These are phyloP conservation scores for Xylaria bambusicola DNA, from an alignment of 495 filamentous ascomycete species.

Conservation along the genomic window DNA sequence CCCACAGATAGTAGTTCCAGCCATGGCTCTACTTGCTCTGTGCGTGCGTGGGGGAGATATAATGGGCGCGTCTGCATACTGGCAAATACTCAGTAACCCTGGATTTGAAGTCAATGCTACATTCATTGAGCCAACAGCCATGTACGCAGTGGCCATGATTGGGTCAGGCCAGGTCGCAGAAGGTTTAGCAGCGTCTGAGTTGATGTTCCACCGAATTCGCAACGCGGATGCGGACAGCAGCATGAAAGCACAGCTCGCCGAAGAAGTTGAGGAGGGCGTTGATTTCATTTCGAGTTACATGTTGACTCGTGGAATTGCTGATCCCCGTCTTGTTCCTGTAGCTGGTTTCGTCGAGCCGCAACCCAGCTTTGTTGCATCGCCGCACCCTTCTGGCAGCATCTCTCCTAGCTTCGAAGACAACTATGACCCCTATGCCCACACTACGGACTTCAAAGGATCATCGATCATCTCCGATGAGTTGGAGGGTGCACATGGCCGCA, in stretches of 20 bases:
- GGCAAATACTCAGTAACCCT: conserved; percentile 66
- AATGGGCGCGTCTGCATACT: conserved; percentile 71
- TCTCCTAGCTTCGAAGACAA: conserved; percentile 65
- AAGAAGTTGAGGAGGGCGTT: conserved; percentile 84
- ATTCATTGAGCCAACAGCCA: conserved; percentile 81
- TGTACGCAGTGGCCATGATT: conserved; percentile 83
- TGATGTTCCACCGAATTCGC: conserved; percentile 81
- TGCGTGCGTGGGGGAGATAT: conserved; percentile 79
- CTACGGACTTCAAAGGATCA: conserved; percentile 89
- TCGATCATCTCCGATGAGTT: conserved; percentile 84
- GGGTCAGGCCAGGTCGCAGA: conserved; percentile 76
- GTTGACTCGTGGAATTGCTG: conserved; percentile 51
- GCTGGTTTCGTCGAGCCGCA: conserved; percentile 29
- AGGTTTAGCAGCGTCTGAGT: conserved; percentile 71
- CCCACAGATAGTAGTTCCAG: conserved; percentile 58
- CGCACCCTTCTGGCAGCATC: conserved; percentile 39
- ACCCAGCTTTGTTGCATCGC: conserved; percentile 36
- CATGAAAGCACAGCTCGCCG: conserved; percentile 55
- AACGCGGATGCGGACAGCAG: conserved; percentile 46
- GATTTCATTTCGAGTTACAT: conserved; percentile 82
- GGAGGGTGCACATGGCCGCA: conserved; percentile 69
- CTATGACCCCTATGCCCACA: conserved; percentile 86
- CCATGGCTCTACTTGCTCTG: conserved; percentile 84
- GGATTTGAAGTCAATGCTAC: conserved; percentile 58
- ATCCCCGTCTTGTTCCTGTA: conserved; percentile 44